Evolutionary conservation across 2,329 filamentous ascomycete species (phyloP).

Genomic region (Arthrobotrys sphaeroides): DNA sequence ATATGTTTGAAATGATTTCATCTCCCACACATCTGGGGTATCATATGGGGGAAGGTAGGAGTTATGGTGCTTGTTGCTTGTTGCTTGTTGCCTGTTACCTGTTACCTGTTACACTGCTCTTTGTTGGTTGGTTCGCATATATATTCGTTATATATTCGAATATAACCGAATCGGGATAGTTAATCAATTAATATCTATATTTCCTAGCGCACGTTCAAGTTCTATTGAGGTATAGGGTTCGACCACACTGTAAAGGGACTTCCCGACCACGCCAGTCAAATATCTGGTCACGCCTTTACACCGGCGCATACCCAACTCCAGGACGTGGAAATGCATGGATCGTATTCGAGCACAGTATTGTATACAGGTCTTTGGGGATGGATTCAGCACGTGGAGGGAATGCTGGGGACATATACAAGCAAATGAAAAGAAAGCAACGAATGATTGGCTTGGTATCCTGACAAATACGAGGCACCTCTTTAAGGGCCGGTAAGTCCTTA

Average conservation of each 20-base stretch:
- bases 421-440: not conserved
- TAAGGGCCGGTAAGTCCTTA: not conserved
- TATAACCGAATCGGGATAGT: not conserved
- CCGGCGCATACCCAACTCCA: too few species aligned
- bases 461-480: not conserved
- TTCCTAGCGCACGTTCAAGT: not conserved
- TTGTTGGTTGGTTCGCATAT: not conserved
- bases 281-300: too few species aligned
- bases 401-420: not conserved
- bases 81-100: too few species aligned
- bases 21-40: not conserved
- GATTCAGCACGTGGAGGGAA: not conserved
- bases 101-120: too few species aligned
- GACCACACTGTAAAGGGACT: too few species aligned
- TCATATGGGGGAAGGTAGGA: slow-evolving; percentile 15
- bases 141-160: not conserved
- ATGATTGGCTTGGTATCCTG: not conserved
- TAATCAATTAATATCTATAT: not conserved
- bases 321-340: not conserved
- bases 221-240: not conserved
- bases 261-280: too few species aligned
- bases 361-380: not conserved
- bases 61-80: slow-evolving; percentile 7
- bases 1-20: not conserved
- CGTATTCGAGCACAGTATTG: not conserved